Conservation (phyloP, 2,329 filamentous ascomycete genomes). For the Zasmidium cellare region DNA sequence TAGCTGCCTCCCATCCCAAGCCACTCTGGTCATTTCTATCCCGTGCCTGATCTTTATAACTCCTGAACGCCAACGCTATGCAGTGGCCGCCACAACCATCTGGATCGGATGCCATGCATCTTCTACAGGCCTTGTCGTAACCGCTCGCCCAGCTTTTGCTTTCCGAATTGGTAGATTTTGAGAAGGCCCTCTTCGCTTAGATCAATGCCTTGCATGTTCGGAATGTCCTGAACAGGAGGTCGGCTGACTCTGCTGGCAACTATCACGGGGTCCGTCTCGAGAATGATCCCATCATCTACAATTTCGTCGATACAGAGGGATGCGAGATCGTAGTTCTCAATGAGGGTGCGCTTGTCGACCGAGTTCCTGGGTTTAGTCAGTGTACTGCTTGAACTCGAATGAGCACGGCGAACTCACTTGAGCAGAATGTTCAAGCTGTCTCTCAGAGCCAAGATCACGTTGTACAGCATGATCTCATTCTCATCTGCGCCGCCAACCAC, state of each 20-base stretch:
- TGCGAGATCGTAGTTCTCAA: constrained; percentile 98
- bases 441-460: constrained; percentile 81
- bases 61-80: constrained; percentile 7
- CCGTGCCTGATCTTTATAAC: neutral
- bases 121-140: constrained; percentile 76
- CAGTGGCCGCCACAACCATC: neutral
- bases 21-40: neutral
- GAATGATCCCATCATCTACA: constrained; percentile 90
- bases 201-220: constrained; percentile 88
- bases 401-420: constrained; percentile 64
- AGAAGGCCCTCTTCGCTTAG: constrained; percentile 93
- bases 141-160: constrained; percentile 86
- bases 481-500: constrained; percentile 88
- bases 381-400: neutral
- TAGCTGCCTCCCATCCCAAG: neutral
- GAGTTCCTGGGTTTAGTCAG: constrained; percentile 66
- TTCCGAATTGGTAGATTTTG: constrained; percentile 91
- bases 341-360: constrained; percentile 94
- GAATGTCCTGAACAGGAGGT: constrained; percentile 84
- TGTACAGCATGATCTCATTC: constrained; percentile 96
- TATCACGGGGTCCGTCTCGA: constrained; percentile 95
- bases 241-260: constrained; percentile 90
- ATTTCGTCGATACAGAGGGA: constrained; percentile 94
- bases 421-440: constrained; percentile 89
- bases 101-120: neutral